Evolutionary conservation across 1,139 yeast genomes (phyloP).

Genomic region (Starmera stellimalicola): DNA sequence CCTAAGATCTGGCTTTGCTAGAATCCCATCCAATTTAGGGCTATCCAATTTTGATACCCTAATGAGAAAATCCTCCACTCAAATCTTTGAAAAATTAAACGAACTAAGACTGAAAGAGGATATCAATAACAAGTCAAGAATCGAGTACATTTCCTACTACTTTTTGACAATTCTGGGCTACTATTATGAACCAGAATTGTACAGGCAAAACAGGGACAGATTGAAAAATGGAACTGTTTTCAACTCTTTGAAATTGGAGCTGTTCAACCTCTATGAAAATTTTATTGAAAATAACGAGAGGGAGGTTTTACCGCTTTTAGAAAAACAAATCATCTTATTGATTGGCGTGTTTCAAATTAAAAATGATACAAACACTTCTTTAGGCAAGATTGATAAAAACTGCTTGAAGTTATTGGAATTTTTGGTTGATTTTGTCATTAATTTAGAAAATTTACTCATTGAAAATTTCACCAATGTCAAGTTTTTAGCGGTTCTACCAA

Average conservation of each 20-base stretch:
- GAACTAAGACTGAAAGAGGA: constrained; percentile 8
- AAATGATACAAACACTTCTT: background rate
- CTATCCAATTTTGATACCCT: constrained; percentile 9
- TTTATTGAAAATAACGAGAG: constrained; percentile 5
- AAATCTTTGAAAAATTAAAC: constrained; percentile 11
- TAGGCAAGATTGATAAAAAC: constrained; percentile 4
- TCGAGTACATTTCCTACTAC: constrained; percentile 6
- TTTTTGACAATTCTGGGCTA: constrained; percentile 15
- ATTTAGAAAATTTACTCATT: constrained; percentile 17
- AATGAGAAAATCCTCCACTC: constrained; percentile 4
- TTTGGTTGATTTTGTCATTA: constrained; percentile 22
- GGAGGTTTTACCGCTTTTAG: background rate
- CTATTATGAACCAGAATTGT: constrained; percentile 15
- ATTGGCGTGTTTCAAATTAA: constrained; percentile 18
- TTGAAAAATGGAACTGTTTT: constrained; percentile 21
- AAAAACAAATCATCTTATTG: constrained; percentile 17
- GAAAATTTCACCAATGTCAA: constrained; percentile 8
- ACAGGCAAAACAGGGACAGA: constrained; percentile 17
- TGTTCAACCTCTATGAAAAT: constrained; percentile 14
- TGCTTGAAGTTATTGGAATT: constrained; percentile 22
- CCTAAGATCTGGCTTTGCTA: constrained; percentile 47
- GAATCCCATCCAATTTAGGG: constrained; percentile 30
- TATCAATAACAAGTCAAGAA: constrained; percentile 3
- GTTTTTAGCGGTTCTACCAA: constrained; percentile 16
- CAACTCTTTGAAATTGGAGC: constrained; percentile 26